Base-by-base conservation (phyloP, 2,329 filamentous ascomycete species). In the Atkinsonella hypoxylon region DNA sequence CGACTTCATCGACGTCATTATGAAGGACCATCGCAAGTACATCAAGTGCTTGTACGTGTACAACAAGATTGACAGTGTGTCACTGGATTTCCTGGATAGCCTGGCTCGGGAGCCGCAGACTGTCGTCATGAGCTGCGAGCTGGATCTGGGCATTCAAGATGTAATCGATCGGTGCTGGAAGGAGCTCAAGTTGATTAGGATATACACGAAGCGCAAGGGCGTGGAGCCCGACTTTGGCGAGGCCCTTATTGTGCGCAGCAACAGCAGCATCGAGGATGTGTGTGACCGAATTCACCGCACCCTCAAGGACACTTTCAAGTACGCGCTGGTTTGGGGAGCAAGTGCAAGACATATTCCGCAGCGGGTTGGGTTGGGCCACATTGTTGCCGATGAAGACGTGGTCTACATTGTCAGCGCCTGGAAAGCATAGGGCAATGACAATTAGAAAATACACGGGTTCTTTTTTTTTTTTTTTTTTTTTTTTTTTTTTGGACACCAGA, bases 11-110 rank as follows among this genome's bases (percentile, higher is more conserved):
- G 93, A 98, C 67, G 89, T 96, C 54, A 96, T 98, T 70, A 97
- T 97, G 91, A 95, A 93, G 69, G 89, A 96, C 64, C 93, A 98
- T 74, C 78, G 93, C 64, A 98, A 95, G 69, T 98, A 98, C 75
- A 96, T 98, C 74, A 81, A 76, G 66, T 84, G 88, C 64, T 77
- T 98, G 32, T 98, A 98, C 70, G 91, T 97, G 32, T 98, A 98
- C 82, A 98, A 98, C 84, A 98, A 98, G 73, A 95, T 98, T 71
- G 93, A 98, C 72, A 85, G 82, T 66, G 87, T 98, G 54, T 91
- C 86, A 41, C 79, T 98, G 57, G 89, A 96, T 65, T 95, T 94
- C 69, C 79, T 98, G 45, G 87, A 98, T 73, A 82, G 85, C 64
- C 76, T 98, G 20, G 93, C 94, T 5, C 83, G 89, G 54, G 94